phyloP scores from a whole-genome alignment of 2,329 filamentous ascomycete species.

The Didymella glomerata region DNA sequence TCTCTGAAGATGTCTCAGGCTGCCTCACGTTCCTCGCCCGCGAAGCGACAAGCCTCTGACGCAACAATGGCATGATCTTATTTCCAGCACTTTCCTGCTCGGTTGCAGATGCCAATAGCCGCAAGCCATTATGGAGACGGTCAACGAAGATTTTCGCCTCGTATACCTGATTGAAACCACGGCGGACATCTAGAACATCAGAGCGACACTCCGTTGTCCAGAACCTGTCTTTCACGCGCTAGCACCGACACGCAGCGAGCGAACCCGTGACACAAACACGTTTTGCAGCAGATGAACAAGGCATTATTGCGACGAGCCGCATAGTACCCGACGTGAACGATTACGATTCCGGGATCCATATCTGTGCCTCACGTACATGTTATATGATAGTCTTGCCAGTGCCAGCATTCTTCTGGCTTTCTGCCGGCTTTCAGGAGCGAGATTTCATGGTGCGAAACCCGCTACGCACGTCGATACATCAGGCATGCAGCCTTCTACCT shows the following conservation, averaged over 20 bases:
- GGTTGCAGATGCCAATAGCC: not conserved
- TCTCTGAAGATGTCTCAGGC: not conserved
- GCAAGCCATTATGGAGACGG: slow-evolving; percentile 12
- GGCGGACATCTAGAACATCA: slow-evolving; percentile 7
- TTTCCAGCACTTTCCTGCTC: not conserved
- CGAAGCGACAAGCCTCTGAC: slow-evolving; percentile 13
- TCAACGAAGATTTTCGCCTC: slow-evolving; percentile 6
- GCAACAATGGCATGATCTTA: slow-evolving; percentile 12
- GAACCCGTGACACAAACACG: not conserved
- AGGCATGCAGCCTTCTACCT: not conserved
- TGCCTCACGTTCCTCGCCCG: not conserved
- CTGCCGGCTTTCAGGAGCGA: not conserved
- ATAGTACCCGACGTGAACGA: not conserved
- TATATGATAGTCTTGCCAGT: not conserved
- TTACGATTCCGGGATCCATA: not conserved
- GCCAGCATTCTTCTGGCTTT: not conserved
- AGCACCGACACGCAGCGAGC: not conserved
- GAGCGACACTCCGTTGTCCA: slow-evolving; percentile 1
- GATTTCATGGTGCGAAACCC: not conserved
- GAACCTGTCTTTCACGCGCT: slow-evolving; percentile 1
- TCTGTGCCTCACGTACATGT: not conserved
- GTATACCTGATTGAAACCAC: slow-evolving; percentile 9
- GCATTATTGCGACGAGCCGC: not conserved
- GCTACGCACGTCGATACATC: not conserved
- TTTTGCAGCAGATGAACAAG: not conserved